Evolutionary conservation across 441 rosid species (phyloP).

Genomic region (Pelargonium exstipulatum): DNA sequence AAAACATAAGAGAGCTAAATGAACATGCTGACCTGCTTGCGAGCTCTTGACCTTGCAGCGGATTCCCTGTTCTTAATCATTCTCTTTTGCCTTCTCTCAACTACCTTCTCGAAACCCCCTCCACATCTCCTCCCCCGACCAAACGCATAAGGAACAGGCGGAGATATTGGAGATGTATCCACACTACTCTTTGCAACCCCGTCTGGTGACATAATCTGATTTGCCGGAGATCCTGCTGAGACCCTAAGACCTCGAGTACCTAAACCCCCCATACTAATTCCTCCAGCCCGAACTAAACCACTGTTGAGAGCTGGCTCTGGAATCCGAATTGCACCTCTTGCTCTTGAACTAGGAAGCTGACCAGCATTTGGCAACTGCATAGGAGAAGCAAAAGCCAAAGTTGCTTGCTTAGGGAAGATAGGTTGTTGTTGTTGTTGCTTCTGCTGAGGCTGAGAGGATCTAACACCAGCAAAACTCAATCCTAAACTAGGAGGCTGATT

Average conservation of each 20-base stretch:
- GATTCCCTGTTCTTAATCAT: constrained; percentile 79
- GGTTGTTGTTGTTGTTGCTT: constrained; percentile 38
- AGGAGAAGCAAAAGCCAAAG: constrained; percentile 39
- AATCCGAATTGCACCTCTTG: constrained; percentile 42
- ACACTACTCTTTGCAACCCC: constrained; percentile 37
- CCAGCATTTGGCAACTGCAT: constrained; percentile 27
- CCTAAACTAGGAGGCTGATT: constrained; percentile 43
- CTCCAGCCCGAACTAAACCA: constrained; percentile 46
- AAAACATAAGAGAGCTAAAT: constrained; percentile 15
- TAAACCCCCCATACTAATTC: constrained; percentile 42
- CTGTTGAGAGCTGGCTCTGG: constrained; percentile 39
- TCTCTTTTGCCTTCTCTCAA: constrained; percentile 72
- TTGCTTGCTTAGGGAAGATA: constrained; percentile 47
- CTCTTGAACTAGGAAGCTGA: constrained; percentile 40
- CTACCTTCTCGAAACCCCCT: constrained; percentile 56
- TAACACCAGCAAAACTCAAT: constrained; percentile 37
- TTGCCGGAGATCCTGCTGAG: constrained; percentile 43
- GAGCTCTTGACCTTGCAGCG: constrained; percentile 76
- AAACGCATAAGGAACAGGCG: constrained; percentile 47
- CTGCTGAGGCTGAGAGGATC: constrained; percentile 32
- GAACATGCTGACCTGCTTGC: constrained; percentile 52
- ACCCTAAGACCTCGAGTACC: constrained; percentile 28
- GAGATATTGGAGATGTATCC: constrained; percentile 44
- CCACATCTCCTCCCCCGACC: constrained; percentile 49
- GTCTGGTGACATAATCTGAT: constrained; percentile 43